These are phyloP conservation scores for Trichosanthes truncata DNA, from an alignment of 306 rosid species.

Conservation along the genomic window DNA sequence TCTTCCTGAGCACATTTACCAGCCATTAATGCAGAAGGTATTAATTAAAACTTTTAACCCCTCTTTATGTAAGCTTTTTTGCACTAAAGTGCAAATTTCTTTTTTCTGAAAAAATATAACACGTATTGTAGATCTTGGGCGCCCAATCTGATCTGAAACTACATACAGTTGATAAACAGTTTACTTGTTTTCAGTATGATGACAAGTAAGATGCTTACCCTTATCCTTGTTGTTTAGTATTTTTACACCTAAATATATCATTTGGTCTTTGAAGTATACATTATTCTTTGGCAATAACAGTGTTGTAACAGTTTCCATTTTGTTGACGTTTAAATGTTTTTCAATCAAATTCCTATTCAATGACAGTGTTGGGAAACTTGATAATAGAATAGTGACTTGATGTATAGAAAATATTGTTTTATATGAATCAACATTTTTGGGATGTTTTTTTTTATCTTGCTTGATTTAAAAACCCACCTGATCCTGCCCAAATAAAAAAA, in stretches of 20 bases:
- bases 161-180: slow-evolving; percentile 8
- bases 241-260: background rate
- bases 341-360: background rate
- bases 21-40: slow-evolving; percentile 40
- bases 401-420: background rate
- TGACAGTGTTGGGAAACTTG: background rate
- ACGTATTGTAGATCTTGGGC: slow-evolving; percentile 31
- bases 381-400: background rate
- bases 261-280: background rate
- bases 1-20: slow-evolving; percentile 40
- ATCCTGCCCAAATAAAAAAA: background rate
- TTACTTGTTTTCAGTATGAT: slow-evolving; percentile 3
- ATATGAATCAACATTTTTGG: background rate
- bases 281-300: background rate
- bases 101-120: slow-evolving; percentile 8
- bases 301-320: background rate
- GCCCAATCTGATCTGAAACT: slow-evolving; percentile 36
- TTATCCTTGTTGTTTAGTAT: background rate
- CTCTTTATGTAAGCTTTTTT: background rate
- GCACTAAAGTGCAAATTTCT: slow-evolving; percentile 2
- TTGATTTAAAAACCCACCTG: background rate
- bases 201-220: slow-evolving; percentile 2
- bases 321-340: background rate
- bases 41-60: background rate
- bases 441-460: background rate